Conservation (phyloP, 495 filamentous ascomycete genomes). For the Penicillium cinerascens region DNA sequence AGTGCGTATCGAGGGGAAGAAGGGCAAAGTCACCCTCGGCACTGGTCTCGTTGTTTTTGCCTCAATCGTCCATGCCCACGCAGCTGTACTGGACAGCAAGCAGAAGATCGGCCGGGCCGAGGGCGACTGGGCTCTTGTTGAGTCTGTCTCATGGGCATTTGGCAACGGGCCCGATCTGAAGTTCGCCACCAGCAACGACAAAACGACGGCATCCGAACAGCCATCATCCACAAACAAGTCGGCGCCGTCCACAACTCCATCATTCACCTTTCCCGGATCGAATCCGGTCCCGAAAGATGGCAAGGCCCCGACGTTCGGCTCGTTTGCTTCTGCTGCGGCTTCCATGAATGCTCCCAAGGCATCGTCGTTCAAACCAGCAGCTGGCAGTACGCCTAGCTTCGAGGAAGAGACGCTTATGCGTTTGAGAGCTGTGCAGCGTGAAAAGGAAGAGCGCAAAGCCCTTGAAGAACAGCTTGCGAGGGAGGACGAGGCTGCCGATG, state of each 20-base stretch:
- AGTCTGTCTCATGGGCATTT: constrained; percentile 56
- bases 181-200: neutral
- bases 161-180: constrained; percentile 48
- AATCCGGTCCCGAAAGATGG: constrained; percentile 29
- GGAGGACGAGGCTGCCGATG: constrained; percentile 51
- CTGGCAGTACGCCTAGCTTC: constrained; percentile 44
- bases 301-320: constrained; percentile 49
- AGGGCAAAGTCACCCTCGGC: constrained; percentile 52
- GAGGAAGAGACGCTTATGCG: constrained; percentile 60
- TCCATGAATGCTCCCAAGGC: constrained; percentile 24
- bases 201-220: neutral
- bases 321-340: constrained; percentile 40
- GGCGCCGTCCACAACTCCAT: constrained; percentile 21
- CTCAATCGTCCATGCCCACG: constrained; percentile 58
- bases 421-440: constrained; percentile 54
- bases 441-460: constrained; percentile 49
- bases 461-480: constrained; percentile 52
- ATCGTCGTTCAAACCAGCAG: constrained; percentile 27
- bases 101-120: constrained; percentile 35
- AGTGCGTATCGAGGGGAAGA: constrained; percentile 44
- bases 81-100: constrained; percentile 54
- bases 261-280: constrained; percentile 38
- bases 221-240: constrained; percentile 6
- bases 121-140: constrained; percentile 44
- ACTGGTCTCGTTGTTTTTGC: constrained; percentile 55